phyloP scores from a whole-genome alignment of 2,329 filamentous ascomycete species.

The Apiospora malaysiana region DNA sequence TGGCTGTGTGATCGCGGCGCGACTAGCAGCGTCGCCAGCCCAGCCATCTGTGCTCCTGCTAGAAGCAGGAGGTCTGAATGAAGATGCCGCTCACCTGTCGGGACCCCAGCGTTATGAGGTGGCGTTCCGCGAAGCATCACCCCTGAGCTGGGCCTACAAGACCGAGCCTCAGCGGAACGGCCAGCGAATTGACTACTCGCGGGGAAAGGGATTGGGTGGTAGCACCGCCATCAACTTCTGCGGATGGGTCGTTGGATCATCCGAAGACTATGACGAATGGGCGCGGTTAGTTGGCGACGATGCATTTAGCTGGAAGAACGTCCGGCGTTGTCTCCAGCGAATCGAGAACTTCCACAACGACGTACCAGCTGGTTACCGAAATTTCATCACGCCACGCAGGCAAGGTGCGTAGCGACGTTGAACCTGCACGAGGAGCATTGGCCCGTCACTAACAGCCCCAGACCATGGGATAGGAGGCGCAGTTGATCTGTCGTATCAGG shows the following conservation, averaged over 20 bases:
- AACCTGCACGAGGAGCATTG: no score
- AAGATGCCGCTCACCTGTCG: constrained; percentile 45
- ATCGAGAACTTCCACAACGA: constrained; percentile 54
- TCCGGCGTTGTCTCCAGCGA: constrained; percentile 44
- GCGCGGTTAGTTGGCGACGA: constrained; percentile 57
- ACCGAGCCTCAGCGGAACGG: constrained; percentile 44
- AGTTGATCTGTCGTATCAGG: constrained; percentile 31
- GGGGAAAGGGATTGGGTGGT: constrained; percentile 48
- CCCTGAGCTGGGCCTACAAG: constrained; percentile 51
- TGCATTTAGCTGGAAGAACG: constrained; percentile 50
- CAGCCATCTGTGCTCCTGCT: constrained; percentile 55
- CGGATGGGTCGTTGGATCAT: constrained; percentile 51
- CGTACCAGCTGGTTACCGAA: constrained; percentile 35
- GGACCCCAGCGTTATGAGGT: constrained; percentile 50
- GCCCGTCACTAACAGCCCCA: constrained; percentile 22
- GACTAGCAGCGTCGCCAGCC: constrained; percentile 47
- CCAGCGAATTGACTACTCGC: constrained; percentile 45
- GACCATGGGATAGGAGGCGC: constrained; percentile 30
- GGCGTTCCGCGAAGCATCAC: constrained; percentile 46
- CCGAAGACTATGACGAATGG: constrained; percentile 56
- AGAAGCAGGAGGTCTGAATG: constrained; percentile 51
- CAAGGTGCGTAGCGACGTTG: constrained; percentile 25
- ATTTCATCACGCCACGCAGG: constrained; percentile 42
- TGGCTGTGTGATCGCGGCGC: constrained; percentile 55
- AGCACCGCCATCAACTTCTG: constrained; percentile 50